These are phyloP conservation scores for Haplosporangium gracile DNA, from an alignment of 192 early-diverging fungal genomes.

Conservation along the genomic window DNA sequence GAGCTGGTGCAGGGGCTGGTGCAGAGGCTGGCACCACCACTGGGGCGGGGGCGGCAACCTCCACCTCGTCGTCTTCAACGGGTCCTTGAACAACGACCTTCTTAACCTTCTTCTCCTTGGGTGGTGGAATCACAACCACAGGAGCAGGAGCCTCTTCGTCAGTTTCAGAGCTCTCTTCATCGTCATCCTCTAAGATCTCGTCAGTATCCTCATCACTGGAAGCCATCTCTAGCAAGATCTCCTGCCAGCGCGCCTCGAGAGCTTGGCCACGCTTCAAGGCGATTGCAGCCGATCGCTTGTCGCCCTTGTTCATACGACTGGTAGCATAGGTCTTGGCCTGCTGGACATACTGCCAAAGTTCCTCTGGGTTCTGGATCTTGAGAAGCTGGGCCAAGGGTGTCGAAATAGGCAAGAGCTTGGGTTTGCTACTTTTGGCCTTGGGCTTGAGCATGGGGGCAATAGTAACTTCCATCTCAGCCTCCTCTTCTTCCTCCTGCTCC, in stretches of 20 bases:
- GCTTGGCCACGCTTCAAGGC: slow-evolving; percentile 45
- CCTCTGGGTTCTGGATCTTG: slow-evolving; percentile 43
- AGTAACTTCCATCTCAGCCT: background rate
- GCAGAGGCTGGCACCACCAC: background rate
- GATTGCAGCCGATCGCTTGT: slow-evolving; percentile 46
- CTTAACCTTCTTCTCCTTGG: background rate
- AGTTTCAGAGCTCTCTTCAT: slow-evolving; percentile 6
- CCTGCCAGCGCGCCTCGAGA: slow-evolving; percentile 45
- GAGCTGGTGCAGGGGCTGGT: background rate
- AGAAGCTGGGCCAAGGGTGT: slow-evolving; percentile 40
- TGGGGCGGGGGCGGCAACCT: background rate
- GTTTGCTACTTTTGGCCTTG: slow-evolving; percentile 37
- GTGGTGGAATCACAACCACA: background rate
- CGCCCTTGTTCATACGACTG: slow-evolving; percentile 51
- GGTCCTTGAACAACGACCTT: slow-evolving; percentile 13
- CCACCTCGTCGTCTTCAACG: slow-evolving; percentile 2
- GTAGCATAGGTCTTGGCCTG: slow-evolving; percentile 53
- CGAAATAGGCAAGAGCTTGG: slow-evolving; percentile 48
- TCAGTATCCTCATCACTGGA: slow-evolving; percentile 41
- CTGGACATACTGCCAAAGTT: slow-evolving; percentile 48
- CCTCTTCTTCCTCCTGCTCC: background rate
- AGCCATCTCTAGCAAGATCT: slow-evolving; percentile 44
- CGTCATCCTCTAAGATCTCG: slow-evolving; percentile 37
- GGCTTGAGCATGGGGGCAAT: slow-evolving; percentile 11
- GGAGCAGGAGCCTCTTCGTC: background rate